These are phyloP conservation scores for Rhodamnia argentea DNA, from an alignment of 345 rosid genomes.

Conservation along the genomic window DNA sequence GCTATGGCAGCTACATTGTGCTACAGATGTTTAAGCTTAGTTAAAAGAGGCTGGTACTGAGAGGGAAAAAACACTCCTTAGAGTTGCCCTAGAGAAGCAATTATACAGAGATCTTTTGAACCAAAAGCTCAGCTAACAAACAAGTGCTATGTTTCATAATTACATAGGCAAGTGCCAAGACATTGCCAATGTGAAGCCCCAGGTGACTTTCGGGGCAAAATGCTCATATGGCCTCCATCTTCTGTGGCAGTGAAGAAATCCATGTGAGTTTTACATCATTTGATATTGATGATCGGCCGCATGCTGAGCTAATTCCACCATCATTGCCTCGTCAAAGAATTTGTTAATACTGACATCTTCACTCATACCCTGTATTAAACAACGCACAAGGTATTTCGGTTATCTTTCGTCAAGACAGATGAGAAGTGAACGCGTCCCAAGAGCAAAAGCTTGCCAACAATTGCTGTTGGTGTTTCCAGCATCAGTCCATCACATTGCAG, in stretches of 20 bases:
- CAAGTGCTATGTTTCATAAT: background rate
- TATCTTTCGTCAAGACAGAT: background rate
- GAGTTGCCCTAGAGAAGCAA: background rate
- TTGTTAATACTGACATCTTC: slow-evolving; percentile 89
- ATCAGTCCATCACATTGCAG: background rate
- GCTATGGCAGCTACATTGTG: background rate
- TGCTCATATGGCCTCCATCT: background rate
- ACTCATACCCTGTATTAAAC: slow-evolving; percentile 60
- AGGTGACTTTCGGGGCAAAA: background rate
- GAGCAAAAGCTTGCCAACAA: background rate
- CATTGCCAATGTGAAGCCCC: background rate
- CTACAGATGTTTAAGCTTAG: background rate
- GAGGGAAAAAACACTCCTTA: background rate
- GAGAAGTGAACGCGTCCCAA: background rate
- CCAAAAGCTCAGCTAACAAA: background rate
- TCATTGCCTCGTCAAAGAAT: slow-evolving; percentile 83
- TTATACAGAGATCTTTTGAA: background rate
- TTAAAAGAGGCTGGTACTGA: too few relatives aligned
- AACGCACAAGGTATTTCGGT: background rate
- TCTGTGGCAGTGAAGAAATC: background rate
- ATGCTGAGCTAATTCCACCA: slow-evolving; percentile 82
- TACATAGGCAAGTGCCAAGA: background rate
- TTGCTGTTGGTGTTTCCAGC: background rate
- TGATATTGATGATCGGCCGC: slow-evolving; percentile 70
- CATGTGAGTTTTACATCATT: slow-evolving; percentile 19